phyloP scores from a whole-genome alignment of 306 rosid species.

The Arachis hypogaea region DNA sequence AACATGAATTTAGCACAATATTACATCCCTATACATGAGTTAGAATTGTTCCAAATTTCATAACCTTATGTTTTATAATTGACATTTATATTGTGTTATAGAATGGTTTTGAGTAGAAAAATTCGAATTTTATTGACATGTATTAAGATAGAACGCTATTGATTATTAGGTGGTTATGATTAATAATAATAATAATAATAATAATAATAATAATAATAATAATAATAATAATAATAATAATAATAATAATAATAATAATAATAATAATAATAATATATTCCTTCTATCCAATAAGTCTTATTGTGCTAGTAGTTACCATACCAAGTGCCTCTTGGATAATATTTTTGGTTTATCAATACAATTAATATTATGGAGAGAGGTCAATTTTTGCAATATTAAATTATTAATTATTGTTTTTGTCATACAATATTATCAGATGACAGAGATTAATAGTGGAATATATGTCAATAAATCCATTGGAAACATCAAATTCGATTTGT shows the following conservation, averaged over 20 bases:
- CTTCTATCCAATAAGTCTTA: slow-evolving; percentile 9
- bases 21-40: no score
- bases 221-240: no score
- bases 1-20: no score
- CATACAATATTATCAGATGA: slow-evolving; percentile 2
- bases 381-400: slow-evolving; percentile 30
- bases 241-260: no score
- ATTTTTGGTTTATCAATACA: slow-evolving; percentile 23
- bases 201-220: no score
- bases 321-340: slow-evolving; percentile 20
- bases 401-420: slow-evolving; percentile 31
- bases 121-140: neutral
- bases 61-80: slow-evolving; percentile 24
- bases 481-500: slow-evolving; percentile 41
- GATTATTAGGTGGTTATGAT: no score
- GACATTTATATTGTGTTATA: neutral
- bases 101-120: neutral
- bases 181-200: no score
- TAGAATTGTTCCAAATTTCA: neutral
- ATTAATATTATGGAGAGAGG: neutral
- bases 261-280: neutral
- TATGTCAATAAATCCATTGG: slow-evolving; percentile 38
- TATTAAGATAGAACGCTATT: no score
- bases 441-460: slow-evolving; percentile 34
- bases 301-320: neutral